phyloP scores from a whole-genome alignment of 108 stramenopile genomes.

The Asterionellopsis glacialis region DNA sequence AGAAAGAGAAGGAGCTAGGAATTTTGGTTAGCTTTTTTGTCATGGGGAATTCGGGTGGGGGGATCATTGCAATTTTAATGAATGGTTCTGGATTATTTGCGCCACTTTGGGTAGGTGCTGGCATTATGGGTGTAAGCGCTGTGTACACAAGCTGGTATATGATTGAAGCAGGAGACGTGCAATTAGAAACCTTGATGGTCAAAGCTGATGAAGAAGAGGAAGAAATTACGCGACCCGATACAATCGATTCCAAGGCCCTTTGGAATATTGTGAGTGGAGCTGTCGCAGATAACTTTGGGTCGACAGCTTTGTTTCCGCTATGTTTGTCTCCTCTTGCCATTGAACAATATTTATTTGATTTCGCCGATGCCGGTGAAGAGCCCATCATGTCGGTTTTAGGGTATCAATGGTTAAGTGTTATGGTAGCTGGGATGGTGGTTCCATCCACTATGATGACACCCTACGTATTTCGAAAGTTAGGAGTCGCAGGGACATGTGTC shows the following conservation, averaged over 20 bases:
- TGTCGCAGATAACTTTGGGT: conserved; percentile 44
- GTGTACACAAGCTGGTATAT: conserved; percentile 13
- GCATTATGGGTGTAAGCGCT: conserved; percentile 18
- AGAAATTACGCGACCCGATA: conserved; percentile 20
- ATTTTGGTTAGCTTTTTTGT: conserved; percentile 37
- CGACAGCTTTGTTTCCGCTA: conserved; percentile 42
- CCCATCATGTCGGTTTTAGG: conserved; percentile 38
- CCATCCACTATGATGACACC: conserved; percentile 44
- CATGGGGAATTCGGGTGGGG: conserved; percentile 47
- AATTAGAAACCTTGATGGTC: neutral
- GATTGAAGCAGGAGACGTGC: conserved; percentile 39
- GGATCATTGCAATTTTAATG: conserved; percentile 54
- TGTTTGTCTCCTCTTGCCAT: conserved; percentile 50
- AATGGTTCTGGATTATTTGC: conserved; percentile 33
- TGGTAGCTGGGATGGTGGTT: conserved; percentile 41
- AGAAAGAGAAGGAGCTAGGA: conserved; percentile 36
- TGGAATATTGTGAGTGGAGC: conserved; percentile 43
- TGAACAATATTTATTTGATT: conserved; percentile 28
- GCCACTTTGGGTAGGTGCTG: conserved; percentile 41
- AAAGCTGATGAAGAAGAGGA: conserved; percentile 20
- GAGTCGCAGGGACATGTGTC: conserved; percentile 44
- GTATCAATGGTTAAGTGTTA: conserved; percentile 46
- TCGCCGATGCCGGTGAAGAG: conserved; percentile 18
- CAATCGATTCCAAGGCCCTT: conserved; percentile 32
- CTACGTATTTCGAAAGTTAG: conserved; percentile 25